Conservation (phyloP, 805 yeast genomes). For the Debaryomyces maramus region DNA sequence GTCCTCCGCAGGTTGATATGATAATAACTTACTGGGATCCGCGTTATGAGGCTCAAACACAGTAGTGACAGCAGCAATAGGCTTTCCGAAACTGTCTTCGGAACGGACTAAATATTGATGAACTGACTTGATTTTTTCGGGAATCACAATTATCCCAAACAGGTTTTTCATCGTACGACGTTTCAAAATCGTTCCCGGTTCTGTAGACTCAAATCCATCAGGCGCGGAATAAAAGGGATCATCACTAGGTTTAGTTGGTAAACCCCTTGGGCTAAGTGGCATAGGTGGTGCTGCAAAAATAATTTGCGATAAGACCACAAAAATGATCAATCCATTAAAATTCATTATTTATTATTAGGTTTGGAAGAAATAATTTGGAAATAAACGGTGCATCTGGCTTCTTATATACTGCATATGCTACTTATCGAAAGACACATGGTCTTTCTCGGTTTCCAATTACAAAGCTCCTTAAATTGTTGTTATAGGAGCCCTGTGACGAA, state of each 20-base stretch:
- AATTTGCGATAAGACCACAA: background rate
- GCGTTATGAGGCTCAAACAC: constrained; percentile 23
- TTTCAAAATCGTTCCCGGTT: constrained; percentile 13
- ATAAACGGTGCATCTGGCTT: too few species aligned
- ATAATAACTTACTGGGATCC: constrained; percentile 20
- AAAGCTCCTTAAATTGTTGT: too few species aligned
- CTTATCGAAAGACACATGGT: too few species aligned
- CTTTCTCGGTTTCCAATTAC: too few species aligned
- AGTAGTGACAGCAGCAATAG: constrained; percentile 19
- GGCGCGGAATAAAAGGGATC: constrained; percentile 18
- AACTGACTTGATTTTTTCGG: constrained; percentile 11
- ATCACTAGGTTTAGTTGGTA: constrained; percentile 9
- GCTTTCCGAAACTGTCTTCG: constrained; percentile 19
- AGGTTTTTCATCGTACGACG: constrained; percentile 4
- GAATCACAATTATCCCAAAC: constrained; percentile 7
- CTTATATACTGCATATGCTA: too few species aligned
- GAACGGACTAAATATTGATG: constrained; percentile 29
- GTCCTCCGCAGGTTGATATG: constrained; percentile 26
- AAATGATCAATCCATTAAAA: too few species aligned
- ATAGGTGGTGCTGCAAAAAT: background rate
- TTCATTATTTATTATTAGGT: too few species aligned
- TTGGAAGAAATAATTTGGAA: too few species aligned
- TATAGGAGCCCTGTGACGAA: too few species aligned
- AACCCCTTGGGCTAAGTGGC: background rate
- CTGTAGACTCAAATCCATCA: constrained; percentile 7